These are phyloP conservation scores for Solanum gracilifrons DNA, from an alignment of 257 asterid genomes.

Conservation along the genomic window DNA sequence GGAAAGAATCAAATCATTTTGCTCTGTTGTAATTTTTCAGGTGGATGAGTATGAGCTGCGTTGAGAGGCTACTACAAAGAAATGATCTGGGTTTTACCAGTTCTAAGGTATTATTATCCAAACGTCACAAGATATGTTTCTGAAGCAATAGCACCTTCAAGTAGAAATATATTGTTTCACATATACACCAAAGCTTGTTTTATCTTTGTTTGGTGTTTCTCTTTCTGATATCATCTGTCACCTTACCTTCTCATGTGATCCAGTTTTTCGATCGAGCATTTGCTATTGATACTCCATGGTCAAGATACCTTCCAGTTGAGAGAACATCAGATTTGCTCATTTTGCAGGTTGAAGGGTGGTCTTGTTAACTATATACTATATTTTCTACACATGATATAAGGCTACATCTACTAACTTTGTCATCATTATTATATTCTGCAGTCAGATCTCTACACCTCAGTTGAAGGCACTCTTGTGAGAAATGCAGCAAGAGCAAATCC, in stretches of 20 bases:
- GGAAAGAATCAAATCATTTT: conserved; percentile 9
- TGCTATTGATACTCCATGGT: conserved; percentile 53
- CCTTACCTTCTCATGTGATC: conserved; percentile 11
- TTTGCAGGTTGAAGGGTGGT: conserved; percentile 47
- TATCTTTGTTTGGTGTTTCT: background rate
- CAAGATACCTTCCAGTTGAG: conserved; percentile 71
- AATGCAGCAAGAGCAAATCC: conserved; percentile 61
- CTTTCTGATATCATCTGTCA: background rate
- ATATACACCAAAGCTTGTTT: background rate
- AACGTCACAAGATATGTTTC: background rate
- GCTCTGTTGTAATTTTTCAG: conserved; percentile 23
- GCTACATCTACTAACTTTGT: background rate
- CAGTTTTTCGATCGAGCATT: conserved; percentile 58
- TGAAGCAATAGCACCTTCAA: background rate
- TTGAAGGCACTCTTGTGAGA: conserved; percentile 47
- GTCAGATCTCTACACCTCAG: conserved; percentile 66
- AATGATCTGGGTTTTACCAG: conserved; percentile 20
- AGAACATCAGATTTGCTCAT: conserved; percentile 67
- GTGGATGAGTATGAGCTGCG: conserved; percentile 64
- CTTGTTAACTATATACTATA: background rate
- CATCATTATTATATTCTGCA: conserved; percentile 23
- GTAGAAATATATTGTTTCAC: background rate
- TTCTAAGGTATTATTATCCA: conserved; percentile 44
- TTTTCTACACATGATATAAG: background rate
- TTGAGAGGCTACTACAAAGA: conserved; percentile 35